Conservation (phyloP, 305 asterid genomes). For the Ajuga reptans region DNA sequence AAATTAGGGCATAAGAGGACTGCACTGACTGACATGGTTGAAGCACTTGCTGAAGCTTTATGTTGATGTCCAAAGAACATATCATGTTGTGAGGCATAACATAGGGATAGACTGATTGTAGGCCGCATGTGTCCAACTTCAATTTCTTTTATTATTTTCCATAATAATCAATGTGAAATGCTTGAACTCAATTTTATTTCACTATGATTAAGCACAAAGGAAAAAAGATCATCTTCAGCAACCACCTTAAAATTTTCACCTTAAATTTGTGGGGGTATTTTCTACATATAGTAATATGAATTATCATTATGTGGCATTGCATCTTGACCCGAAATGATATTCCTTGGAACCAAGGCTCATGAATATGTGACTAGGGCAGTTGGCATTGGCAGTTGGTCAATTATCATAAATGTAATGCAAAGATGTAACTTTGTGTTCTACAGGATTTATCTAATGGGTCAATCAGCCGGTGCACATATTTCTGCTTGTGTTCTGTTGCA, state of each 20-base stretch:
- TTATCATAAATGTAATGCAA: slow-evolving; percentile 1
- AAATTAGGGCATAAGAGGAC: slow-evolving; percentile 8
- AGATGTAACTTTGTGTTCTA: not conserved
- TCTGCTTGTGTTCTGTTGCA: slow-evolving; percentile 78
- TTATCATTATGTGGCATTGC: not conserved
- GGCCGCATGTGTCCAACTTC: not conserved
- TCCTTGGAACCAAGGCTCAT: not conserved
- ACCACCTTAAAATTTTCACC: not conserved
- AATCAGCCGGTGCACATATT: slow-evolving; percentile 99
- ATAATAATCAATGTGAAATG: not conserved
- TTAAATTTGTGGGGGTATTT: not conserved
- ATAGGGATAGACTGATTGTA: not conserved
- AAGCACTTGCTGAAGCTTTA: slow-evolving; percentile 16
- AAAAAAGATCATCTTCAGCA: not conserved
- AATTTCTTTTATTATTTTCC: not conserved
- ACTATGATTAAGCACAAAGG: not conserved
- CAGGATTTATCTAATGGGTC: slow-evolving; percentile 95
- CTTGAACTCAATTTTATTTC: not conserved
- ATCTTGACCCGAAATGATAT: not conserved
- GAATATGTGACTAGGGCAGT: not conserved
- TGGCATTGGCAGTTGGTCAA: not conserved
- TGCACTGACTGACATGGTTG: slow-evolving; percentile 4
- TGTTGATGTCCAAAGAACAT: not conserved
- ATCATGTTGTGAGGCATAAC: not conserved
- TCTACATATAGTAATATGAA: not conserved